These are phyloP conservation scores for Aspergillus fumigatus DNA, from an alignment of 2,329 filamentous ascomycete species.

Conservation along the genomic window DNA sequence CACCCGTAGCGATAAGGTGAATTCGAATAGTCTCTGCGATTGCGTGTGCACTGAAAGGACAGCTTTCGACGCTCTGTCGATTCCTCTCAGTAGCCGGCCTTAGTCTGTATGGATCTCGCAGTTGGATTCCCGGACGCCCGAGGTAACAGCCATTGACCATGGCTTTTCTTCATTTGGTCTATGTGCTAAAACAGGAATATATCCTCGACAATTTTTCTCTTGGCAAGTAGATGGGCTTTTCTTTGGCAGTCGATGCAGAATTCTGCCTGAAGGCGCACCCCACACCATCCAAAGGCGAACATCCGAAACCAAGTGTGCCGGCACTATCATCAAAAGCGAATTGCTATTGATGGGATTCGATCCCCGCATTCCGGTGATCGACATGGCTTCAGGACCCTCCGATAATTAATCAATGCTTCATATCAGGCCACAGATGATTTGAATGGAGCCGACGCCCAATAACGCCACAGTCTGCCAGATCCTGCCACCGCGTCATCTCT, in stretches of 20 bases:
- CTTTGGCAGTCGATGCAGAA: neutral
- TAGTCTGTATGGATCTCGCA: neutral
- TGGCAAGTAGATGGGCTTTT: neutral
- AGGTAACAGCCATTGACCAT: neutral
- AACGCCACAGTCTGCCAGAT: slow-evolving; percentile 7
- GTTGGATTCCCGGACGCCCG: neutral
- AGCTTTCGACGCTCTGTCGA: too few species aligned
- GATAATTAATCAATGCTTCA: slow-evolving; percentile 13
- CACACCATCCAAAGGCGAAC: neutral
- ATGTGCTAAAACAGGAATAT: neutral
- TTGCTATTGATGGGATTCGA: slow-evolving; percentile 18
- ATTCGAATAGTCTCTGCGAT: neutral
- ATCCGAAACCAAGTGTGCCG: neutral
- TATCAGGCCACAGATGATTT: slow-evolving; percentile 8
- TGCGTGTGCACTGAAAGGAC: too few species aligned
- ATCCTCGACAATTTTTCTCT: neutral
- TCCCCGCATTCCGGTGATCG: slow-evolving; percentile 18
- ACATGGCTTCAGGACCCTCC: slow-evolving; percentile 9
- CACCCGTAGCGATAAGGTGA: neutral
- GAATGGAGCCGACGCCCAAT: slow-evolving; percentile 10
- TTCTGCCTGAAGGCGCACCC: neutral
- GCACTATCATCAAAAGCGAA: neutral
- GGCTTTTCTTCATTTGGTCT: neutral
- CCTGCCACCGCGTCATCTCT: slow-evolving; percentile 10
- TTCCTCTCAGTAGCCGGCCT: neutral